phyloP scores from a whole-genome alignment of 2,329 filamentous ascomycete genomes.

The Lachnellula occidentalis region DNA sequence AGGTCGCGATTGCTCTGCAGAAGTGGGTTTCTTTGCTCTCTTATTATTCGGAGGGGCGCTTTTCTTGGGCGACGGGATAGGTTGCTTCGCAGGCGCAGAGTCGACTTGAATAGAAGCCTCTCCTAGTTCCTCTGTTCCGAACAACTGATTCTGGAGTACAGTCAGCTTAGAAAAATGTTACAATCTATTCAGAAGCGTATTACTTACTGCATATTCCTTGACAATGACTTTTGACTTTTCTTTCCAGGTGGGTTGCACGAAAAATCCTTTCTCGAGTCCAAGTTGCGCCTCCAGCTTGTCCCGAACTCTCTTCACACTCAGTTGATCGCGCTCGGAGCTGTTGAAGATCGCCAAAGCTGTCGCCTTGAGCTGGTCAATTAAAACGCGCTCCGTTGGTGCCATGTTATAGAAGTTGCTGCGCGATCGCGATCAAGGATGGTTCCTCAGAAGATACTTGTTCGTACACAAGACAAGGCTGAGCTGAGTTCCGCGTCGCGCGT shows the following conservation, averaged over 20 bases:
- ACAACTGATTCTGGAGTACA: not conserved
- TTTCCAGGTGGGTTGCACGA: slow-evolving; percentile 48
- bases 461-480: not conserved
- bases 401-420: not conserved
- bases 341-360: slow-evolving; percentile 1
- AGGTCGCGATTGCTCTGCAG: slow-evolving; percentile 33
- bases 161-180: not conserved
- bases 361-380: slow-evolving; percentile 4
- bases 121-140: slow-evolving; percentile 2
- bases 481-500: not conserved
- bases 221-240: slow-evolving; percentile 51
- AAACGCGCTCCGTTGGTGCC: slow-evolving; percentile 3
- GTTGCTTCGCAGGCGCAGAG: slow-evolving; percentile 5
- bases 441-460: not conserved
- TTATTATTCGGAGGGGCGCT: slow-evolving; percentile 41
- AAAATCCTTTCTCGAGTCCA: slow-evolving; percentile 45
- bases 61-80: slow-evolving; percentile 2
- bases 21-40: slow-evolving; percentile 31
- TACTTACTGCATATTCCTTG: slow-evolving; percentile 44
- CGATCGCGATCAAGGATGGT: not conserved
- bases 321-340: slow-evolving; percentile 29
- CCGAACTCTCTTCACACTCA: slow-evolving; percentile 53
- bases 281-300: slow-evolving; percentile 44
- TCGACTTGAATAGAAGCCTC: slow-evolving; percentile 4
- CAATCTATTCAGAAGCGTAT: not conserved